A percentile compares a stretch with the other conserved stretches of the same genome.
Evolutionary conservation across 352 stramenopile genomes (phyloP).

Genomic region (Peronosclerospora sorghi): DNA sequence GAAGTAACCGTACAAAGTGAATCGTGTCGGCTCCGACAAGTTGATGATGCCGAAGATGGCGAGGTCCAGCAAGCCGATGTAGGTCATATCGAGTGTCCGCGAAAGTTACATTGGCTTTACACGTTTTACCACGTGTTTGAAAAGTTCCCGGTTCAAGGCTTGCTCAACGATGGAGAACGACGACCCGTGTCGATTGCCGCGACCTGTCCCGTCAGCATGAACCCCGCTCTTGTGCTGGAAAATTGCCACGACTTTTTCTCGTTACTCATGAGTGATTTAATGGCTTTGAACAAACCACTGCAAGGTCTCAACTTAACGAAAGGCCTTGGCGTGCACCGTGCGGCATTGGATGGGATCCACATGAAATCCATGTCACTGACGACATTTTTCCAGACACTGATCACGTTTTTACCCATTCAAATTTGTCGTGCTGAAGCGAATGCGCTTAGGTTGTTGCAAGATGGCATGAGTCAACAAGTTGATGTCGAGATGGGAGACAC

Average conservation of each 20-base stretch:
- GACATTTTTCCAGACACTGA: conserved; percentile 26
- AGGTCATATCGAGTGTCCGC: conserved; percentile 3
- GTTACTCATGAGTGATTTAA: conserved; percentile 28
- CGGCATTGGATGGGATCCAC: not conserved
- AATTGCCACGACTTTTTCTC: conserved; percentile 20
- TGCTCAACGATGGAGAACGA: not conserved
- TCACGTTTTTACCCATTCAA: conserved; percentile 64
- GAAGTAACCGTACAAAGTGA: conserved; percentile 40
- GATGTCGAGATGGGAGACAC: conserved; percentile 12
- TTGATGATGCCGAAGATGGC: conserved; percentile 1
- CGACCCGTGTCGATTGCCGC: conserved; percentile 3
- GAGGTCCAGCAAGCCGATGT: not conserved
- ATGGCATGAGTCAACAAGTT: conserved; percentile 29
- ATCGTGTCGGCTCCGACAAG: conserved; percentile 39
- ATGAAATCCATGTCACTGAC: conserved; percentile 10
- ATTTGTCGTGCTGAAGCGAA: conserved; percentile 62
- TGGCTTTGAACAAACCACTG: conserved; percentile 28
- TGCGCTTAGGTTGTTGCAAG: conserved; percentile 33
- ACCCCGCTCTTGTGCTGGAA: conserved; percentile 1
- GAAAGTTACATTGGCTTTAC: conserved; percentile 16
- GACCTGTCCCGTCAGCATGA: conserved; percentile 1
- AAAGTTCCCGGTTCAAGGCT: not conserved
- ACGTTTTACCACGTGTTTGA: conserved; percentile 2
- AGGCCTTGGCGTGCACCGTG: not conserved
- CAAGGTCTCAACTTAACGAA: conserved; percentile 21